Evolutionary conservation across 176 grass and related monocot species (phyloP).

Genomic region (Aegilops speltoides): DNA sequence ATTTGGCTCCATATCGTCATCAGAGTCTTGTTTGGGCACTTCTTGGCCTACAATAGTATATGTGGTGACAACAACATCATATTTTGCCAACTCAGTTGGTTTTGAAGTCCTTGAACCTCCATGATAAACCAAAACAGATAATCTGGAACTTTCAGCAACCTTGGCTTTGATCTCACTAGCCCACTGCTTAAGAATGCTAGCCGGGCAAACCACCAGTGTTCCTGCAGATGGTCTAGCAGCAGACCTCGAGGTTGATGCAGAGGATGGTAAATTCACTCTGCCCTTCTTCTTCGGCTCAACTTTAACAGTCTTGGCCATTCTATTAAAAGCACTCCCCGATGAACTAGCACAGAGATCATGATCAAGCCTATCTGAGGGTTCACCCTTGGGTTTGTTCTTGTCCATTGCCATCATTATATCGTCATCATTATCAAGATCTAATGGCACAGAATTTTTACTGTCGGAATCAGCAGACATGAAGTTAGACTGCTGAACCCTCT

Average conservation of each 20-base stretch:
- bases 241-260: constrained; percentile 26
- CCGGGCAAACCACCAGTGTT: constrained; percentile 85
- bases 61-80: constrained; percentile 88
- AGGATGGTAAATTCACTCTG: not conserved
- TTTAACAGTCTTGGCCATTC: not conserved
- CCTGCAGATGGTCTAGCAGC: constrained; percentile 59
- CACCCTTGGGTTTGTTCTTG: constrained; percentile 31
- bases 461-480: constrained; percentile 55
- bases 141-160: constrained; percentile 58
- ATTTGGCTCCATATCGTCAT: constrained; percentile 57
- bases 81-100: constrained; percentile 74
- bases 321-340: constrained; percentile 14
- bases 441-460: constrained; percentile 38
- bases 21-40: constrained; percentile 67
- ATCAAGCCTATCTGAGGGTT: not conserved
- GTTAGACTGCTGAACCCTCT: constrained; percentile 69
- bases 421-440: constrained; percentile 53
- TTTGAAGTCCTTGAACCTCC: constrained; percentile 77
- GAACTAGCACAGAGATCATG: not conserved
- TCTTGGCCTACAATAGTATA: constrained; percentile 86
- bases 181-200: constrained; percentile 94
- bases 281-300: constrained; percentile 41
- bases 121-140: constrained; percentile 90
- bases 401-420: constrained; percentile 29
- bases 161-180: constrained; percentile 72